phyloP scores from a whole-genome alignment of 495 filamentous ascomycete species.

The Jackrogersella minutella region DNA sequence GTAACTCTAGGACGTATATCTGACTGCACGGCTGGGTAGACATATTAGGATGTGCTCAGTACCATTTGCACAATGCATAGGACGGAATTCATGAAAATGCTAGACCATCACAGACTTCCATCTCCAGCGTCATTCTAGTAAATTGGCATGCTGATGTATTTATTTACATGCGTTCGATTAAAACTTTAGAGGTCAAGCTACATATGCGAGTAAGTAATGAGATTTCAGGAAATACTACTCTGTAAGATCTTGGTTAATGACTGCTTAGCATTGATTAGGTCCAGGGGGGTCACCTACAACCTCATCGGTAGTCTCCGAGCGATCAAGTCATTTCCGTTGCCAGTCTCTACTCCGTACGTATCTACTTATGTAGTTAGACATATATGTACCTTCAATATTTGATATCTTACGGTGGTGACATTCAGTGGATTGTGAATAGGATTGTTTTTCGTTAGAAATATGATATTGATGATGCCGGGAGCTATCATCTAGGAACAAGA shows the following conservation, averaged over 20 bases:
- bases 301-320: background rate
- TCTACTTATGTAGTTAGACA: too few species aligned
- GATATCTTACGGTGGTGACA: too few species aligned
- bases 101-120: background rate
- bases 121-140: background rate
- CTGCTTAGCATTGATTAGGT: conserved; percentile 6
- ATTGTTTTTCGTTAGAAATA: too few species aligned
- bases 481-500: too few species aligned
- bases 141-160: conserved; percentile 2
- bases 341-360: background rate
- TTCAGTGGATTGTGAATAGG: too few species aligned
- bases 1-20: too few species aligned
- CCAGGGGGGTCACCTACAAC: background rate
- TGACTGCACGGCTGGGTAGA: background rate
- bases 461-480: too few species aligned
- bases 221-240: background rate
- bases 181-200: background rate
- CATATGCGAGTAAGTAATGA: background rate
- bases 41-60: background rate
- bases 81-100: background rate
- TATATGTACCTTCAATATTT: too few species aligned
- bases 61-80: background rate
- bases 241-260: conserved; percentile 17
- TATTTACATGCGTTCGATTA: background rate
- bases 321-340: conserved; percentile 10